A percentile compares a stretch with the other conserved stretches of the same genome.
phyloP scores from a whole-genome alignment of 2,329 filamentous ascomycete genomes.

The Diaporthe vexans region DNA sequence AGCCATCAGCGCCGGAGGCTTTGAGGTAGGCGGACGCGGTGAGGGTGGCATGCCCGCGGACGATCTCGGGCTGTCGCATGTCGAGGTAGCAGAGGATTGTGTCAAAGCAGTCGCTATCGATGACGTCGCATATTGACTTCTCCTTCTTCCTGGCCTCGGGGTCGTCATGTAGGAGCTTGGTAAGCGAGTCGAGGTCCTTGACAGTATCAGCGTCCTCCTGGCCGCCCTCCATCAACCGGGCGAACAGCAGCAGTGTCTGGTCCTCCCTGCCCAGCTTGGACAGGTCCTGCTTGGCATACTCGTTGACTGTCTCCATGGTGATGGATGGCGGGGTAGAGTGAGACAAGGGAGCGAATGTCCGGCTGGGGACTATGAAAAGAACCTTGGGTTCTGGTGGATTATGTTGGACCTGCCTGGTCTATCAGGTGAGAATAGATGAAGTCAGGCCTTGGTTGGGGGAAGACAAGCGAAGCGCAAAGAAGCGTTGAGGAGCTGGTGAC shows the following conservation, averaged over 20 bases:
- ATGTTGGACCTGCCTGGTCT: no score
- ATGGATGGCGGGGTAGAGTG: not conserved
- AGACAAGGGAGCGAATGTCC: not conserved
- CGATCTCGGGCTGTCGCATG: constrained; percentile 79
- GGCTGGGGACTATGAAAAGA: not conserved
- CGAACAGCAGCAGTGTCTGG: constrained; percentile 82
- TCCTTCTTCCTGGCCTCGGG: constrained; percentile 59
- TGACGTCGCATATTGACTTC: constrained; percentile 69
- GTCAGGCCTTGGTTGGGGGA: constrained; percentile 18
- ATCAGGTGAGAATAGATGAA: not conserved
- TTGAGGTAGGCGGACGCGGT: constrained; percentile 88
- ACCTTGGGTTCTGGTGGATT: not conserved
- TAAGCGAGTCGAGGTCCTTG: constrained; percentile 69
- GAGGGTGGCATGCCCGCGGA: constrained; percentile 86
- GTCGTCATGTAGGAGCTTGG: constrained; percentile 72
- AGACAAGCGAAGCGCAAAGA: constrained; percentile 8
- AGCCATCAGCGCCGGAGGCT: constrained; percentile 78
- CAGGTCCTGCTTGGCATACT: constrained; percentile 49
- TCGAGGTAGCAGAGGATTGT: constrained; percentile 90
- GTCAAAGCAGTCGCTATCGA: constrained; percentile 83
- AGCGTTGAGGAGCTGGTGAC: constrained; percentile 20
- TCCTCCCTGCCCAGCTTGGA: constrained; percentile 64
- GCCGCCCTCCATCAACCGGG: constrained; percentile 90
- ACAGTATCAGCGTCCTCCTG: constrained; percentile 83
- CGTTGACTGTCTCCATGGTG: constrained; percentile 53